Evolutionary conservation across 306 rosid genomes (phyloP), one percentile per base, ranked within the genome.

Genomic region (Vicia faba): DNA sequence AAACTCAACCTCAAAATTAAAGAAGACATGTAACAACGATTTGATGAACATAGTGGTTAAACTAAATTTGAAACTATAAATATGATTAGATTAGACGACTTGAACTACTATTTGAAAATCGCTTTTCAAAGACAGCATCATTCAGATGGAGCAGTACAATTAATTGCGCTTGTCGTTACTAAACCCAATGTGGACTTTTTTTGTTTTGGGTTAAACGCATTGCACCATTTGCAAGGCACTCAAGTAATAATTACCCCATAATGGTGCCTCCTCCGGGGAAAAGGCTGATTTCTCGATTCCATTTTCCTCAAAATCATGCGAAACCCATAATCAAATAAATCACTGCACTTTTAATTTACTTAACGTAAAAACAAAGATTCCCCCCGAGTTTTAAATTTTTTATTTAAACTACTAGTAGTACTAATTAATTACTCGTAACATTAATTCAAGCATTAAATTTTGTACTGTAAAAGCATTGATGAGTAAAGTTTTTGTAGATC

Each of bases 221-320:
- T 74, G 79, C 83, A 82, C 84, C 71, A 72, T 72, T 72, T 80
- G 85, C 86, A 83, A 86, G 96, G 86, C 40, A 83, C 29, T 55
- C 82, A 82, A 81, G 82, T 84, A 87, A 89, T 84, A 87, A 89
- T 92, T 92, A 83, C 87, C 81, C 89, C 81, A 87, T 92, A 80
- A 91, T 86, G 85, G 64, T 64, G 46, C 73, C 75, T 73, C 68
- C 76, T 50, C 55, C 55, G 29, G 70, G 75, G 81, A 58, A 78
- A 88, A 87, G 73, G 87, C 85, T 89, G 96, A 76, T 75, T 66
- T 49, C 51, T 83, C 80, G 91, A 85, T 85, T 85, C 89, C 88
- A 63, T 84, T 83, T 89, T 85, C 88, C 92, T 89, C 86, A 85
- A 87, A 92, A 87, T 85, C 91, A 84, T 63, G 84, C 82, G 26